phyloP scores from a whole-genome alignment of 208 protist genomes.

The Leptomonas pyrrhocoris region DNA sequence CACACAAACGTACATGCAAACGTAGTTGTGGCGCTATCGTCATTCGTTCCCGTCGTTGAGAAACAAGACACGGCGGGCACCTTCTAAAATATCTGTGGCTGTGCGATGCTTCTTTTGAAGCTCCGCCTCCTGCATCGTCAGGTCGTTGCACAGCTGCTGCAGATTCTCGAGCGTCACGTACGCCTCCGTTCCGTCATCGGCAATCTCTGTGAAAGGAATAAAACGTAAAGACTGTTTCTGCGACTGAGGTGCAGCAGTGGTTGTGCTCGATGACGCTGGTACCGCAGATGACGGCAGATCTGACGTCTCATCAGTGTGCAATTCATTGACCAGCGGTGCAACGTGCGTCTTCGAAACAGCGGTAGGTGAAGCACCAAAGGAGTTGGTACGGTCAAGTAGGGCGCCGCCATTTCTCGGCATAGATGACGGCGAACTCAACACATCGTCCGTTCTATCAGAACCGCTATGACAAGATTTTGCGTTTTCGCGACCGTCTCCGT shows the following conservation, averaged over 20 bases:
- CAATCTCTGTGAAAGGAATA: conserved; percentile 61
- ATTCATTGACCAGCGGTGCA: not conserved
- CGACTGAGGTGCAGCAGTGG: not conserved
- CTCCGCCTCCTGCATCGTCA: conserved; percentile 51
- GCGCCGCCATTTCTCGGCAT: not conserved
- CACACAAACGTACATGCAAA: not conserved
- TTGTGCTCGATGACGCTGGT: not conserved
- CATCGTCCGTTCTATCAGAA: not conserved
- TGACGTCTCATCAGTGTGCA: not conserved
- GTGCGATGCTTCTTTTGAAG: conserved; percentile 47
- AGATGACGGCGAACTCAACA: not conserved
- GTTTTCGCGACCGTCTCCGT: not conserved
- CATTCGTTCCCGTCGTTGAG: conserved; percentile 18
- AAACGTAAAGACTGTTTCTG: conserved; percentile 31
- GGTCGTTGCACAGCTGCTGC: conserved; percentile 56
- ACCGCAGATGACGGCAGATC: not conserved
- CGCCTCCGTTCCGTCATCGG: conserved; percentile 36
- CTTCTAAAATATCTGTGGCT: conserved; percentile 55
- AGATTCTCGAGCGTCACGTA: conserved; percentile 69
- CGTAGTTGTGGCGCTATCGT: not conserved
- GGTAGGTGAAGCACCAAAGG: not conserved
- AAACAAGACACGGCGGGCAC: conserved; percentile 54
- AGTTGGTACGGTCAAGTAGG: conserved; percentile 15
- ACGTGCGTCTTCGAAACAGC: not conserved
- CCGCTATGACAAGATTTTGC: not conserved